Evolutionary conservation across 176 grass and related monocot species (phyloP).

Genomic region (Pontederia crassipes): DNA sequence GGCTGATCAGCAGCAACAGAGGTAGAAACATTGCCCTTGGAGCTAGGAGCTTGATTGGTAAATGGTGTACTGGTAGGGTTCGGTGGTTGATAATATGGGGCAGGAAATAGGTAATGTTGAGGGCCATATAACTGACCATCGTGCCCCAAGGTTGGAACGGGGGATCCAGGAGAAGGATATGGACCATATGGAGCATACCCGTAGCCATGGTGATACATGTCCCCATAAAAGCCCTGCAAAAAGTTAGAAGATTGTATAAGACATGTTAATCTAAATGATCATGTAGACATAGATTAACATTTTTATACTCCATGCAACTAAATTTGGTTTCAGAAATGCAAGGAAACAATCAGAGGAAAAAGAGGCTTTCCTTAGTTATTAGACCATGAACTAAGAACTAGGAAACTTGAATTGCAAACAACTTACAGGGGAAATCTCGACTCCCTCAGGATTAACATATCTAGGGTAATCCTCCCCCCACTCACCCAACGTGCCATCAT

Average conservation of each 20-base stretch:
- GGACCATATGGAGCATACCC: conserved; percentile 51
- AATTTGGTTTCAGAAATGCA: not conserved
- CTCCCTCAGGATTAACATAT: conserved; percentile 7
- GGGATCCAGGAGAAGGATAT: conserved; percentile 30
- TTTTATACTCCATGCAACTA: conserved; percentile 3
- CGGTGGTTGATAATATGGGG: conserved; percentile 11
- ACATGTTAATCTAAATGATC: no score
- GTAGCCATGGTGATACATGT: conserved; percentile 38
- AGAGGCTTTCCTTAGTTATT: no score
- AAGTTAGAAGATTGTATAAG: not conserved
- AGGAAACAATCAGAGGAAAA: no score
- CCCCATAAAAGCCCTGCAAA: conserved; percentile 58
- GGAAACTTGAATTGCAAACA: not conserved
- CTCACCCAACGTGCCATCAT: conserved; percentile 3
- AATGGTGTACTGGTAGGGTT: not conserved
- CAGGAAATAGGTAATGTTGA: conserved; percentile 38
- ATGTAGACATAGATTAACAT: not conserved
- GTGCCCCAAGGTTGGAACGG: conserved; percentile 35
- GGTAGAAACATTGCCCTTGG: conserved; percentile 8
- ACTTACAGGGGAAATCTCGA: conserved; percentile 8
- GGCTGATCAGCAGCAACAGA: conserved; percentile 9
- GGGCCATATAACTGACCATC: conserved; percentile 52
- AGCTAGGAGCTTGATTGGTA: conserved; percentile 1
- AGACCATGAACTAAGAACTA: not conserved
- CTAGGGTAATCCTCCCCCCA: conserved; percentile 13